phyloP scores from a whole-genome alignment of 78 protist genomes.

The Chrysochromulina tobinii region DNA sequence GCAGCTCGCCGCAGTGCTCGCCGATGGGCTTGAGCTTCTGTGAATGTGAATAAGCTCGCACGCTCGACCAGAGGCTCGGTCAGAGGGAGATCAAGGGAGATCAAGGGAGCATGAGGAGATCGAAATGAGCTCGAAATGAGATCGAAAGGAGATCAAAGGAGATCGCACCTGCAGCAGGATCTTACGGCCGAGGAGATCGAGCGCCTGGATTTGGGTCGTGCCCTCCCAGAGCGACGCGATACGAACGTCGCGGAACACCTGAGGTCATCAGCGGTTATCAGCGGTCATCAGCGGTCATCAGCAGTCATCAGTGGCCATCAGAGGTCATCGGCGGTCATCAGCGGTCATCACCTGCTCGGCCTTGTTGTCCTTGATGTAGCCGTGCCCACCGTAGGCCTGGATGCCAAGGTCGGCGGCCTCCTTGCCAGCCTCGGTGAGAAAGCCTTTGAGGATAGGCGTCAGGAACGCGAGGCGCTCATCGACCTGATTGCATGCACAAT shows the following conservation, averaged over 20 bases:
- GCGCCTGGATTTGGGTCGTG: constrained; percentile 51
- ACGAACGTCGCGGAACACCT: constrained; percentile 47
- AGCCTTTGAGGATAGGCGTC: constrained; percentile 66
- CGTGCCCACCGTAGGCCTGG: constrained; percentile 50
- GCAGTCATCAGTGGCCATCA: too few relatives aligned
- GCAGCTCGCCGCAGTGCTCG: not conserved
- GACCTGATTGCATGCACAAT: not conserved
- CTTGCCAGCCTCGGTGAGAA: constrained; percentile 53
- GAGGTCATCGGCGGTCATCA: too few relatives aligned
- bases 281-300: too few relatives aligned
- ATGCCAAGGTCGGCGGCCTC: constrained; percentile 57
- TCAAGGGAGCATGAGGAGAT: not conserved
- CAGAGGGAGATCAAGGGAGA: not conserved
- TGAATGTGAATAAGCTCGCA: too few relatives aligned
- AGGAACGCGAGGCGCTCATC: constrained; percentile 34
- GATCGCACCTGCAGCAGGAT: not conserved
- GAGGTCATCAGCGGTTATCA: not conserved
- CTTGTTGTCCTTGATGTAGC: constrained; percentile 44
- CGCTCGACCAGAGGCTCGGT: too few relatives aligned
- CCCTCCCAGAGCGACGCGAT: constrained; percentile 53
- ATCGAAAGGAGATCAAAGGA: not conserved
- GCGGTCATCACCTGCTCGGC: not conserved
- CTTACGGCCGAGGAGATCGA: constrained; percentile 48
- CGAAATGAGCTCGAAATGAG: not conserved
- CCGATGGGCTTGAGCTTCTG: constrained; percentile 11